Evolutionary conservation across 768 basidiomycete genomes (phyloP), one percentile per base, ranked within the genome.

Genomic region (Pleurotus citrinopileatus): DNA sequence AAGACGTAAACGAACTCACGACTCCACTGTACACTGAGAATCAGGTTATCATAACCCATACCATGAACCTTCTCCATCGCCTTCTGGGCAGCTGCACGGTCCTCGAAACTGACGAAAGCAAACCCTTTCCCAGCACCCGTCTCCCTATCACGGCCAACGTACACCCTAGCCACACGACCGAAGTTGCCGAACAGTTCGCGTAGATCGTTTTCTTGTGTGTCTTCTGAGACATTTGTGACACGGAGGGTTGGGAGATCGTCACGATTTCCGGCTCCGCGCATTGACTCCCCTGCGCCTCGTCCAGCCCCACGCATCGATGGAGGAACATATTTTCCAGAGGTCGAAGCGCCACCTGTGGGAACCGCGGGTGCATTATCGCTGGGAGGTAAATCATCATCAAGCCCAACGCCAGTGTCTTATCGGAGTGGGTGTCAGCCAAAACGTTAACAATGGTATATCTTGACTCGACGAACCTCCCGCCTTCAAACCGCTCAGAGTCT

Each of bases 201-300:
- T 22, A 99, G 74, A 70, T 99, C 97, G 64, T 84, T 87, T 67
- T 99, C 97, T 61, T 90, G 86, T 2, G 94, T 94, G 62, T 99
- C 97, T 68, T 93, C 90, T 3, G 91, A 92, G 56, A 99, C 88
- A 63, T 98, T 98, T 28, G 97, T 98, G 59, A 99, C 93, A 26
- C 97, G 92, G 15, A 99, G 80, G 0, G 97, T 99, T 2, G 97
- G 97, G 19, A 95, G 80, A 64, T 98, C 97, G 67, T 98, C 94
- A 36, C 96, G 82, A 15, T 70, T 76, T 42, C 80, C 78, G 3
- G 77, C 63, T 44, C 79, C 67, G 4, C 57, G 79, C 89, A 94
- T 91, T 1, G 86, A 76, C 64, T 94, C 92, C 45, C 93, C 91
- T 6, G 85, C 73, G 2, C 81, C 83, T 40, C 85, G 80, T 10